A percentile compares a stretch with the other conserved stretches of the same genome.
phyloP scores from a whole-genome alignment of 495 filamentous ascomycete genomes.

The Daldinia concentrica region DNA sequence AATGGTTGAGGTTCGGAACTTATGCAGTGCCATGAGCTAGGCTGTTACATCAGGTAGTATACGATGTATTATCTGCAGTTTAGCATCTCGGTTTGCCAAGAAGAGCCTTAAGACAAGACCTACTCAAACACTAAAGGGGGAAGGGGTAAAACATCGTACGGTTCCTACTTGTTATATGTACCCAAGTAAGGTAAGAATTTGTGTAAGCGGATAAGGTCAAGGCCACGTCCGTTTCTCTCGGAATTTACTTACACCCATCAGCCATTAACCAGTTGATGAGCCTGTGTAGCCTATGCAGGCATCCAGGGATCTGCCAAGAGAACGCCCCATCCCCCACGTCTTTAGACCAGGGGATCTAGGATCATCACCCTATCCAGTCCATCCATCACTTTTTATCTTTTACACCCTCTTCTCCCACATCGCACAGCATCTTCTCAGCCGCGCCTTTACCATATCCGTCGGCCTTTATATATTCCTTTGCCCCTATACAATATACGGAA shows the following conservation, averaged over 20 bases:
- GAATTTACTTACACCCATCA: constrained; percentile 37
- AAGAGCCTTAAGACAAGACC: neutral
- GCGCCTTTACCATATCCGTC: constrained; percentile 24
- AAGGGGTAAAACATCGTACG: constrained; percentile 27
- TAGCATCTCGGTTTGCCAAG: constrained; percentile 6
- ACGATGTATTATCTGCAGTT: constrained; percentile 10
- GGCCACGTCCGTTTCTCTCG: constrained; percentile 25
- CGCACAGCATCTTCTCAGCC: constrained; percentile 32
- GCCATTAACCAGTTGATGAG: constrained; percentile 38
- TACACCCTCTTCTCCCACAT: constrained; percentile 38
- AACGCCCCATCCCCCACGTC: constrained; percentile 40
- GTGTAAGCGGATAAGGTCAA: constrained; percentile 28
- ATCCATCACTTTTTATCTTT: constrained; percentile 34
- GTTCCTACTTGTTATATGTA: constrained; percentile 16
- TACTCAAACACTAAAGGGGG: constrained; percentile 6
- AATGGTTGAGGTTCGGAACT: neutral
- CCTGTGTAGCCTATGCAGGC: constrained; percentile 39
- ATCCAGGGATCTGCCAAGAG: constrained; percentile 48
- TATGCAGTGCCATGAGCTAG: neutral
- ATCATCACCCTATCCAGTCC: constrained; percentile 38
- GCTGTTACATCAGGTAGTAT: constrained; percentile 4
- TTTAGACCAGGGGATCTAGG: constrained; percentile 32
- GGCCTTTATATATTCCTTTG: constrained; percentile 18
- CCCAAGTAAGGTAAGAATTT: neutral
- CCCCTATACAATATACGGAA: constrained; percentile 10